phyloP scores from a whole-genome alignment of 2,329 filamentous ascomycete species.

The Fusarium sp. region DNA sequence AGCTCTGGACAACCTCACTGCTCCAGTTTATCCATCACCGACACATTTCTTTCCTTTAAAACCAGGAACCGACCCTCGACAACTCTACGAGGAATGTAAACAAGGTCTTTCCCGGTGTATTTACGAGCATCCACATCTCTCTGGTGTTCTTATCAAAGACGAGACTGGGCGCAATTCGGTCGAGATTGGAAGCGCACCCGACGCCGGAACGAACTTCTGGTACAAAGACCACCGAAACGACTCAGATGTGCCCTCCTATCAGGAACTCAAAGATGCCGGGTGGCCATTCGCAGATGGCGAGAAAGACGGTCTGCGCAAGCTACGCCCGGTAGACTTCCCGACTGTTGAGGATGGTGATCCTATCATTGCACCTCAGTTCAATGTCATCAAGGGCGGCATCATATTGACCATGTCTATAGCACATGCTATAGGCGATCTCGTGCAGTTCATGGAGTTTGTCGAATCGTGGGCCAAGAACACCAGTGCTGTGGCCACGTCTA shows the following conservation, averaged over 20 bases:
- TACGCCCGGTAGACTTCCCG: not conserved
- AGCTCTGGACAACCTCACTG: slow-evolving; percentile 15
- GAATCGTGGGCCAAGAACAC: slow-evolving; percentile 10
- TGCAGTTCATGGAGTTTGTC: slow-evolving; percentile 10
- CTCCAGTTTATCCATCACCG: slow-evolving; percentile 12
- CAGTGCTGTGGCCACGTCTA: not conserved
- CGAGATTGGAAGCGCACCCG: not conserved
- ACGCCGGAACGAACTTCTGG: not conserved
- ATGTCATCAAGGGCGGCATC: slow-evolving; percentile 2
- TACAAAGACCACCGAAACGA: slow-evolving; percentile 7
- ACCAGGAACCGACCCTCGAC: not conserved
- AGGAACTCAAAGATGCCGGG: not conserved
- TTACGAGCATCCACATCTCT: slow-evolving; percentile 12
- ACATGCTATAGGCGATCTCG: slow-evolving; percentile 11
- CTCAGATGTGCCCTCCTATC: slow-evolving; percentile 1
- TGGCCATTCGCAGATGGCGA: slow-evolving; percentile 15
- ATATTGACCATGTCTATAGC: slow-evolving; percentile 15
- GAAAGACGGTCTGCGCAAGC: slow-evolving; percentile 8
- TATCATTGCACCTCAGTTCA: slow-evolving; percentile 11
- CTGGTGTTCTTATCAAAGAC: slow-evolving; percentile 5
- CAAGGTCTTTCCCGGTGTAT: slow-evolving; percentile 3
- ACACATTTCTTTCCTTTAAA: slow-evolving; percentile 11
- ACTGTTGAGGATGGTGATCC: slow-evolving; percentile 3
- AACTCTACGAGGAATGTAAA: slow-evolving; percentile 18
- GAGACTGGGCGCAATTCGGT: slow-evolving; percentile 7